Conservation (phyloP, 306 rosid genomes). For the Pterocarpus macrocarpus region DNA sequence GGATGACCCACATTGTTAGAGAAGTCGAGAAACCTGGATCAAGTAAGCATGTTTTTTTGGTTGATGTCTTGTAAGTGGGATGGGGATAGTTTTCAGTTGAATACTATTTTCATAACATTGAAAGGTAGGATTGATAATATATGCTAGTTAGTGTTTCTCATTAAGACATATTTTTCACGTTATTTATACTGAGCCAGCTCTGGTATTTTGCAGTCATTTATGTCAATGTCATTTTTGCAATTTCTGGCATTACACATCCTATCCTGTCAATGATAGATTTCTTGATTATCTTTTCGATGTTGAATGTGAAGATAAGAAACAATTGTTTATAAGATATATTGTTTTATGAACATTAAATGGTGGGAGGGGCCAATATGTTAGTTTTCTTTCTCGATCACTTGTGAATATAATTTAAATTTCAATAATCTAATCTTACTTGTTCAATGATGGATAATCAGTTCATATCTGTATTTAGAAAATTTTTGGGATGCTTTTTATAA, state of each 20-base stretch:
- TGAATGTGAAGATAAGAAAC: neutral
- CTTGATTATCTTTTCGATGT: neutral
- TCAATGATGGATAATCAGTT: neutral
- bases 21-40: constrained; percentile 92
- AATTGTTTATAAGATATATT: neutral
- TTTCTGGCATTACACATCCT: neutral
- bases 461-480: neutral
- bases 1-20: constrained; percentile 88
- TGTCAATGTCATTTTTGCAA: too few relatives aligned
- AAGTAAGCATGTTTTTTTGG: constrained; percentile 56
- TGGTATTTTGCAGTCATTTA: neutral
- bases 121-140: neutral
- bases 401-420: neutral
- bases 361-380: neutral
- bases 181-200: too few relatives aligned
- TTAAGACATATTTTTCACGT: too few relatives aligned
- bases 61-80: neutral
- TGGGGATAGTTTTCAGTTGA: neutral
- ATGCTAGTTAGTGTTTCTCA: neutral
- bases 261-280: neutral
- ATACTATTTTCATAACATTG: neutral
- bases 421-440: neutral
- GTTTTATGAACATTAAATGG: neutral
- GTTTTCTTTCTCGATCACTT: neutral
- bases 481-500: neutral